A percentile compares a stretch with the other conserved stretches of the same genome.
Evolutionary conservation across 108 stramenopile genomes (phyloP).

Genomic region (Chaetoceros muelleri): DNA sequence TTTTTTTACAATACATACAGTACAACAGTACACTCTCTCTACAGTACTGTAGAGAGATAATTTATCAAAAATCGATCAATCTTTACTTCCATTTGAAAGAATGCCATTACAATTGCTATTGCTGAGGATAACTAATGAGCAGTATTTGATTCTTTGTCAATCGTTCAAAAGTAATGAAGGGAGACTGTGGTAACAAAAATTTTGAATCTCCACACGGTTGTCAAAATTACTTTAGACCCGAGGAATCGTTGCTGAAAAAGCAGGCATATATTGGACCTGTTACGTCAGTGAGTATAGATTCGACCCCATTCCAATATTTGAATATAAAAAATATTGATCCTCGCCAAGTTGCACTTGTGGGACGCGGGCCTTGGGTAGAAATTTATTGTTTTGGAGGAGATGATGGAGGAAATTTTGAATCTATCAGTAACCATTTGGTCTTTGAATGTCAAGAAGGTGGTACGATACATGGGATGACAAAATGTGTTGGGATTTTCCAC

Average conservation of each 20-base stretch:
- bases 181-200: neutral
- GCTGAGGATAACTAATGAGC: no score
- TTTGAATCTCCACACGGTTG: neutral
- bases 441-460: conserved; percentile 5
- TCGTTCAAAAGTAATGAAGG: neutral
- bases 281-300: neutral
- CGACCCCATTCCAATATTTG: no score
- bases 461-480: conserved; percentile 16
- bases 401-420: neutral
- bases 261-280: neutral
- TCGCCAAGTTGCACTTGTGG: neutral
- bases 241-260: neutral
- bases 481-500: conserved; percentile 2
- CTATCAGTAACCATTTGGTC: neutral
- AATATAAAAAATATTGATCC: neutral
- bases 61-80: neutral
- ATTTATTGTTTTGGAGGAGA: no score
- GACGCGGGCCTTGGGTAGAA: neutral
- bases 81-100: neutral
- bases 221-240: neutral
- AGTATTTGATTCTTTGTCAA: neutral
- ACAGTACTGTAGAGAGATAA: neutral
- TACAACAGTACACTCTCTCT: no score
- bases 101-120: neutral
- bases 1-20: no score